Percentiles rank a stretch among this genome's conserved stretches.
These are phyloP conservation scores for Suhomyces yuchorum DNA, from an alignment of 1,139 yeast genomes.

Conservation along the genomic window DNA sequence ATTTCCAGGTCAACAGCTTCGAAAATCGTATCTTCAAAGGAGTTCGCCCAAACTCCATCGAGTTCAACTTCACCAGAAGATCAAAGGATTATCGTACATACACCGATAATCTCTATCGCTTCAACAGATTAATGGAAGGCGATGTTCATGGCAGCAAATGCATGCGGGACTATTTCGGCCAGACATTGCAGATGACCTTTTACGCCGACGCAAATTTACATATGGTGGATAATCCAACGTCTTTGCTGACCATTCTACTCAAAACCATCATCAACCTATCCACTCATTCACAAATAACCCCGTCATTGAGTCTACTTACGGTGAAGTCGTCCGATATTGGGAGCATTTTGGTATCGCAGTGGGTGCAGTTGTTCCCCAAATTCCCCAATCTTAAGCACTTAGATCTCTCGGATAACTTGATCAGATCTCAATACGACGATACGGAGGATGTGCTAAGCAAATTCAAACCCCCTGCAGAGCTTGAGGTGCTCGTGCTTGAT, in stretches of 20 bases:
- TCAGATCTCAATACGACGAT: constrained; percentile 23
- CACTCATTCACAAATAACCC: constrained; percentile 20
- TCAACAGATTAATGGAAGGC: constrained; percentile 26
- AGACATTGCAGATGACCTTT: constrained; percentile 27
- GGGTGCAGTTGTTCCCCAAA: constrained; percentile 35
- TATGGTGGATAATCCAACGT: constrained; percentile 31
- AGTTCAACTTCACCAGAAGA: constrained; percentile 31
- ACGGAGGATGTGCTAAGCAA: constrained; percentile 28
- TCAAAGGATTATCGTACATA: constrained; percentile 33
- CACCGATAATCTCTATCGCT: constrained; percentile 27
- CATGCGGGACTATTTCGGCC: constrained; percentile 22
- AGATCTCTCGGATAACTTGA: constrained; percentile 32
- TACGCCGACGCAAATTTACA: constrained; percentile 33
- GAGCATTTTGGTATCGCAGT: constrained; percentile 31
- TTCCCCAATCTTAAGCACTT: constrained; percentile 27
- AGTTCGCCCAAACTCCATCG: constrained; percentile 30
- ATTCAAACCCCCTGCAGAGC: constrained; percentile 34
- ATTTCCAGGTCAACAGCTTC: constrained; percentile 18
- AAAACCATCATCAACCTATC: constrained; percentile 29
- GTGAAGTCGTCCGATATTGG: constrained; percentile 43
- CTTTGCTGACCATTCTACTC: constrained; percentile 32
- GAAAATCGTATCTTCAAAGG: constrained; percentile 19
- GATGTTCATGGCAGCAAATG: constrained; percentile 4
- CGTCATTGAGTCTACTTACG: constrained; percentile 28
- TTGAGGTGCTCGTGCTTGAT: constrained; percentile 29